Evolutionary conservation across 805 yeast genomes (phyloP), one percentile per base, ranked within the genome.

Genomic region (Starmerella sp.): DNA sequence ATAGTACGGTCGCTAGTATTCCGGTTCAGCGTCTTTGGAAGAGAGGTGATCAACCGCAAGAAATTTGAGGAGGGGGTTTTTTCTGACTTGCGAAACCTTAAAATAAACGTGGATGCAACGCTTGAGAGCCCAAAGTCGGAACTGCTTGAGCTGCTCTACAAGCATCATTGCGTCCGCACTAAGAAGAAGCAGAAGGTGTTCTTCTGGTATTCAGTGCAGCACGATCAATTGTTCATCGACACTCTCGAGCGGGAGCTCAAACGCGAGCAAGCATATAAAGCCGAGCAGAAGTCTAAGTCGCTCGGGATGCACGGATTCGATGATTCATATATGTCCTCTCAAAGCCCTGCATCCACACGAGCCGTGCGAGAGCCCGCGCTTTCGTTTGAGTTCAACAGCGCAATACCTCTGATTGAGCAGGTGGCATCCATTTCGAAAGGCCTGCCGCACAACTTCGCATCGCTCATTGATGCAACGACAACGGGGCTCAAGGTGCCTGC

Each of bases 61-160:
- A 91, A 91, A 71, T 91, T 91, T 67, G 97, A 91, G 72, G 97
- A 91, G 71, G 97, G 97, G 28, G 82, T 91, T 28, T 91, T 91
- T 62, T 85, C 95, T 6, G 97, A 91, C 67, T 72, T 91, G 60
- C 78, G 97, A 62, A 80, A 84, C 60, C 74, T 91, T 57, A 90
- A 89, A 69, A 66, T 69, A 54, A 95, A 93, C 22, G 75, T 81
- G 4, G 95, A 89, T 73, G 95, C 97, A 13, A 78, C 87, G 5
- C 72, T 91, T 56, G 97, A 91, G 67, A 80, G 78, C 51, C 95
- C 97, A n/a, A 82, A 85, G 66, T 86, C 95, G 0, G 82, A 81
- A 39, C 89, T 91, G 65, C 74, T 91, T 54, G 85, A 83, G 58
- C 87, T 90, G 63, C 72, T 91, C 31, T 87, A 84, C 70, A 86